A percentile compares a stretch with the other conserved stretches of the same genome.
phyloP scores from a whole-genome alignment of 1,139 yeast species.

The Geotrichum cucujoidarum region DNA sequence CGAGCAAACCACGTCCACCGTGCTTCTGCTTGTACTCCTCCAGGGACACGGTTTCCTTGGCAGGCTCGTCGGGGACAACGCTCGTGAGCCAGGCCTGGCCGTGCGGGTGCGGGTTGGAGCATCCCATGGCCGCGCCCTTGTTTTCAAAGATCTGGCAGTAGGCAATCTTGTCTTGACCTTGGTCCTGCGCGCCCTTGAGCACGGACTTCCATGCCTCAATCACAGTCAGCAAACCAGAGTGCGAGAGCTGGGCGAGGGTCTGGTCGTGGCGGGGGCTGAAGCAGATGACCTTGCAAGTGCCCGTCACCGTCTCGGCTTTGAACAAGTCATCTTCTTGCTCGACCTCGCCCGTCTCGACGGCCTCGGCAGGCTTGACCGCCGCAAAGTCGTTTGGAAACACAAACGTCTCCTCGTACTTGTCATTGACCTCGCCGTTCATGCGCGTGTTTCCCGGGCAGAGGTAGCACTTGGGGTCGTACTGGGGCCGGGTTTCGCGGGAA shows the following conservation, averaged over 20 bases:
- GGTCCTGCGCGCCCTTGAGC: slow-evolving; percentile 44
- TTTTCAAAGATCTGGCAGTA: slow-evolving; percentile 74
- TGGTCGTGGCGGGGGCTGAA: slow-evolving; percentile 68
- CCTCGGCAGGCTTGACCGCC: slow-evolving; percentile 47
- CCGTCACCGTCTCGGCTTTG: slow-evolving; percentile 57
- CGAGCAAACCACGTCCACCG: slow-evolving; percentile 49
- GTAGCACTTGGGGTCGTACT: slow-evolving; percentile 62
- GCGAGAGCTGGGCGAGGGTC: slow-evolving; percentile 60
- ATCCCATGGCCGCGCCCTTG: slow-evolving; percentile 78
- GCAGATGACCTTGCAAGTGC: slow-evolving; percentile 68
- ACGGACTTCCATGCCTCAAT: slow-evolving; percentile 58
- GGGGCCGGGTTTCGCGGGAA: slow-evolving; percentile 44
- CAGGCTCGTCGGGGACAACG: slow-evolving; percentile 64
- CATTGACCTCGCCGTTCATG: slow-evolving; percentile 53
- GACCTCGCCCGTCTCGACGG: slow-evolving; percentile 23
- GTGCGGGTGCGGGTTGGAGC: slow-evolving; percentile 78
- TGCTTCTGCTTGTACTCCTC: slow-evolving; percentile 43
- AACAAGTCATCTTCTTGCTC: slow-evolving; percentile 44
- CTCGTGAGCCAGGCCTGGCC: slow-evolving; percentile 75
- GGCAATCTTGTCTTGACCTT: slow-evolving; percentile 42
- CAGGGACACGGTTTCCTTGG: slow-evolving; percentile 45
- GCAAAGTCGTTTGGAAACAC: slow-evolving; percentile 66
- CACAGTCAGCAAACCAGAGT: slow-evolving; percentile 44
- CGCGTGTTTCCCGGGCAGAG: slow-evolving; percentile 70
- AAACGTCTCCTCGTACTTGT: slow-evolving; percentile 53